These are phyloP conservation scores for Trypanosoma congolense DNA, from an alignment of 208 protist genomes.

Conservation along the genomic window DNA sequence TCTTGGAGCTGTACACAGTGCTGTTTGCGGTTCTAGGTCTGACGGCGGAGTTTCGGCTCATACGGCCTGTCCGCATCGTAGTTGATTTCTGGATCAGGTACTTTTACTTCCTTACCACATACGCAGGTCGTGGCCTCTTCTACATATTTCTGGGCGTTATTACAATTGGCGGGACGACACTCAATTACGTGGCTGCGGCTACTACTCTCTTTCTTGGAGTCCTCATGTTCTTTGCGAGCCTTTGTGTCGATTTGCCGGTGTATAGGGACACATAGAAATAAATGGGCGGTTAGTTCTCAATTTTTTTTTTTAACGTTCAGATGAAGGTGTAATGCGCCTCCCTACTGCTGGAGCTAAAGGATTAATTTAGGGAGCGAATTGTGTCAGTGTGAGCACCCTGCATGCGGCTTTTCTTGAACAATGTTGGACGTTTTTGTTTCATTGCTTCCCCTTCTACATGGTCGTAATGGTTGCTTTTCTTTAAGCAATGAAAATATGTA, in stretches of 20 bases:
- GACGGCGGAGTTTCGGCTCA: constrained; percentile 64
- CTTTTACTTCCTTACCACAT: constrained; percentile 72
- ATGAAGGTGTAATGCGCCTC: no score
- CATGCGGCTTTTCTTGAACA: no score
- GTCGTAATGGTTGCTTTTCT: no score
- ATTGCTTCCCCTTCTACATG: no score
- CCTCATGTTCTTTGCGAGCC: constrained; percentile 52
- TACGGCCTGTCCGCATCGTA: constrained; percentile 34
- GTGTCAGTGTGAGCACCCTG: no score
- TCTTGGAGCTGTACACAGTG: constrained; percentile 48
- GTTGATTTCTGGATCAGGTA: constrained; percentile 66
- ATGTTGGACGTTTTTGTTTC: no score
- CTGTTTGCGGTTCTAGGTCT: constrained; percentile 64
- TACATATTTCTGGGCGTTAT: constrained; percentile 78
- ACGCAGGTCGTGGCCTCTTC: constrained; percentile 52
- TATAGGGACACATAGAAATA: neutral
- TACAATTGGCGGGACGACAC: constrained; percentile 27
- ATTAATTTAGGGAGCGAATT: no score
- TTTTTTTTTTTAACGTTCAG: no score
- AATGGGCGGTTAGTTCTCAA: no score
- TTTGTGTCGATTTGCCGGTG: constrained; percentile 40
- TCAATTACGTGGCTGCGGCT: constrained; percentile 38
- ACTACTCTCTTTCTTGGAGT: constrained; percentile 43
- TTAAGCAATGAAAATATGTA: no score
- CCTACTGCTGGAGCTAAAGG: no score